These are phyloP conservation scores for Lepiota brunneoincarnata DNA, from an alignment of 768 basidiomycete genomes.

Conservation along the genomic window DNA sequence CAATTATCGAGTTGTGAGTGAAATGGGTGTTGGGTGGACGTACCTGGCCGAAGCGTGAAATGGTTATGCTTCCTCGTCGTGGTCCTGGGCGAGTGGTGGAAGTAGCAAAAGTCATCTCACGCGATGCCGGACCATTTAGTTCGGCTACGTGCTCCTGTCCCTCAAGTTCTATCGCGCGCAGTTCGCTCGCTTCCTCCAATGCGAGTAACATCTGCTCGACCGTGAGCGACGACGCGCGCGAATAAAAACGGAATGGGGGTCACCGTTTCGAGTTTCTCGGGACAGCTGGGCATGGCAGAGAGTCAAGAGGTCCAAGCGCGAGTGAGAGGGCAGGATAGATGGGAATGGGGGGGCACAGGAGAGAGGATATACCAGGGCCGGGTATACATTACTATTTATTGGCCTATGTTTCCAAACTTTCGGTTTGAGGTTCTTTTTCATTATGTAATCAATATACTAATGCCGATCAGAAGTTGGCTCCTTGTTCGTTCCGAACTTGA, in stretches of 20 bases:
- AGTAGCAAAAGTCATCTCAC: background rate
- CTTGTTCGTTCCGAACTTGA: too few relatives aligned
- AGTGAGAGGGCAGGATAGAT: background rate
- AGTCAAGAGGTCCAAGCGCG: background rate
- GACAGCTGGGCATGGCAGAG: background rate
- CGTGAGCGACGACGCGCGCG: background rate
- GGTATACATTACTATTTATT: background rate
- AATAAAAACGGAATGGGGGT: background rate
- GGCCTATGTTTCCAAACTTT: slow-evolving; percentile 2
- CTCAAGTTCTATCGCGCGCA: slow-evolving; percentile 2
- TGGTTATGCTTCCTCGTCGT: slow-evolving; percentile 9
- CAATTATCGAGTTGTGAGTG: background rate
- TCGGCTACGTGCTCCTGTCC: slow-evolving; percentile 1
- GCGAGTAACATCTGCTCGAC: background rate
- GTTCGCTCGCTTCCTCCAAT: background rate
- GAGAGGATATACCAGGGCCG: background rate
- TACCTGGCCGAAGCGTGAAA: slow-evolving; percentile 11
- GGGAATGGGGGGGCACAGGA: background rate
- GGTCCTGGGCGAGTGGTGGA: background rate
- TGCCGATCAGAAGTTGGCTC: background rate
- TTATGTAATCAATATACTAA: slow-evolving; percentile 2
- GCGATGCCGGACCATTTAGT: background rate
- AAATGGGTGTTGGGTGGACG: background rate
- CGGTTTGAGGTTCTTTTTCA: background rate
- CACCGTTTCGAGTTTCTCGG: slow-evolving; percentile 1